phyloP scores from a whole-genome alignment of 805 yeast species.

The Candida arabinofermentans region DNA sequence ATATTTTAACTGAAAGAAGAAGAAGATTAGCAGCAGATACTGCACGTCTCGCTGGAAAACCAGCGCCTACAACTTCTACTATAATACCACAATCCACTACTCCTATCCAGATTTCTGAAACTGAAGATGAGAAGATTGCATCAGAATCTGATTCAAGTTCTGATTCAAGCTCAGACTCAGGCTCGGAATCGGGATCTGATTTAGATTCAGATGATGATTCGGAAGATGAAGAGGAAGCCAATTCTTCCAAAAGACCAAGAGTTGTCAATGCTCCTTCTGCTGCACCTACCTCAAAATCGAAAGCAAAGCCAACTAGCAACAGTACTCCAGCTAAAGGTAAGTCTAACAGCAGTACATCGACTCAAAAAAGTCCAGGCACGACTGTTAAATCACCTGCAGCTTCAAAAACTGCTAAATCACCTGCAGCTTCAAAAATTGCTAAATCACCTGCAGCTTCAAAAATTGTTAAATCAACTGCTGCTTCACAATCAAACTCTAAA shows the following conservation, averaged over 20 bases:
- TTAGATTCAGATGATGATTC: slow-evolving; percentile 18
- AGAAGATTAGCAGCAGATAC: slow-evolving; percentile 7
- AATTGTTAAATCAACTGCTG: neutral
- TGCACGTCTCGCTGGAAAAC: too few species aligned
- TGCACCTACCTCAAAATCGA: slow-evolving; percentile 1
- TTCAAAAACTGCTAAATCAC: neutral
- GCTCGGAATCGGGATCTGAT: slow-evolving; percentile 21
- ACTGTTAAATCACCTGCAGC: neutral
- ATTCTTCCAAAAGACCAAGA: slow-evolving; percentile 31
- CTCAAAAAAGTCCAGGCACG: neutral
- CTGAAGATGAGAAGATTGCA: too few species aligned
- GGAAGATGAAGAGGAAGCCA: slow-evolving; percentile 21
- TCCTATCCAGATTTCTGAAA: too few species aligned
- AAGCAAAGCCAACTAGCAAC: neutral
- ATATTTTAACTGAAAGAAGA: slow-evolving; percentile 18
- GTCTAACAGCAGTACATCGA: neutral
- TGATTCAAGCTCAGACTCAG: slow-evolving; percentile 12
- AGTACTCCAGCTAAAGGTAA: neutral
- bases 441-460: neutral
- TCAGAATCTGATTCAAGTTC: neutral
- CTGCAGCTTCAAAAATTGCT: neutral
- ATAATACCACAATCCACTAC: neutral
- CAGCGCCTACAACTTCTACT: neutral
- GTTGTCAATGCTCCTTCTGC: slow-evolving; percentile 43
- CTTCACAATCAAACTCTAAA: neutral